Evolutionary conservation across 164 flowering plant genomes (phyloP).

Genomic region (Saururus chinensis): DNA sequence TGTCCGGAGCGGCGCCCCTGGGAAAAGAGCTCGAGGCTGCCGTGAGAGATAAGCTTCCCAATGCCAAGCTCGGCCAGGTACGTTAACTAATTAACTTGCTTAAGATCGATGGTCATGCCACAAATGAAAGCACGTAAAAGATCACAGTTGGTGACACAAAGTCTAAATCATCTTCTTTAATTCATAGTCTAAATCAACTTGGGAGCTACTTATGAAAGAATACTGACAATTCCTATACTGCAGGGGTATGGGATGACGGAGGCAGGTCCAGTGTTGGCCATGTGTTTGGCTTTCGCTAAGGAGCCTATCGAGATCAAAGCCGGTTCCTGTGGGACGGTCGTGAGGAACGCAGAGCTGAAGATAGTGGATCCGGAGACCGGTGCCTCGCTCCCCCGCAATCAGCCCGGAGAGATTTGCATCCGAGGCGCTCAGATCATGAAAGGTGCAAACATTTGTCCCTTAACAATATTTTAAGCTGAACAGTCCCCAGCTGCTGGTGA

Average conservation of each 20-base stretch:
- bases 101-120: too few relatives aligned
- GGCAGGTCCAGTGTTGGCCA: conserved; percentile 83
- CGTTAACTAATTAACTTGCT: too few relatives aligned
- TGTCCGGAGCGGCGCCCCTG: conserved; percentile 88
- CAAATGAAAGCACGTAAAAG: too few relatives aligned
- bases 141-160: too few relatives aligned
- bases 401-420: conserved; percentile 93
- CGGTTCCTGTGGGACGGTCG: conserved; percentile 89
- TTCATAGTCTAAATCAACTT: too few relatives aligned
- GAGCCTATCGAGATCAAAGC: conserved; percentile 76
- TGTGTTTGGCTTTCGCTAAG: conserved; percentile 89
- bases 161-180: too few relatives aligned
- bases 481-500: too few relatives aligned
- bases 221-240: background rate
- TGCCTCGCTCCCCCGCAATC: conserved; percentile 54
- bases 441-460: conserved; percentile 31
- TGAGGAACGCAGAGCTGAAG: conserved; percentile 85
- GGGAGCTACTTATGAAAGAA: too few relatives aligned
- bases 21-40: conserved; percentile 91
- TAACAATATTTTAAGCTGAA: background rate
- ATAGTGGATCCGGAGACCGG: conserved; percentile 69
- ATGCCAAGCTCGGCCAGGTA: conserved; percentile 89
- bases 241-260: conserved; percentile 99
- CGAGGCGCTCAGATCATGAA: conserved; percentile 90
- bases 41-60: conserved; percentile 55